These are phyloP conservation scores for Quercus phellos DNA, from an alignment of 331 rosid species.

Conservation along the genomic window DNA sequence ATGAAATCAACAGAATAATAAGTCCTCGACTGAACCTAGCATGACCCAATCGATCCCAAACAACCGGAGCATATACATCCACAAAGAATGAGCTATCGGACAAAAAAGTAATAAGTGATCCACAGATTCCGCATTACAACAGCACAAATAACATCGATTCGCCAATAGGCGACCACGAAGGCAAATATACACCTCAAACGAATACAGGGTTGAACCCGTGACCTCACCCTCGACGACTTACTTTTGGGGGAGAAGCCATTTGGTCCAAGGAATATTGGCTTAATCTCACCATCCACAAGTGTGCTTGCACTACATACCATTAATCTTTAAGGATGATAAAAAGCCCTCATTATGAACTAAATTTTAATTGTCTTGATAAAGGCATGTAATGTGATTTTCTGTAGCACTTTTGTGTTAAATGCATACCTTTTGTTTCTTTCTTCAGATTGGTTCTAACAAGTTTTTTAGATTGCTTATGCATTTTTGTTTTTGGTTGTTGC, in stretches of 20 bases:
- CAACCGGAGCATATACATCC: too few species aligned
- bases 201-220: neutral
- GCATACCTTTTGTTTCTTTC: neutral
- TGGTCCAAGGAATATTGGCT: neutral
- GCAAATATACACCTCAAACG: neutral
- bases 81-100: too few species aligned
- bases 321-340: neutral
- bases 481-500: constrained; percentile 44
- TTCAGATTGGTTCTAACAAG: constrained; percentile 10
- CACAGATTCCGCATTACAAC: too few species aligned
- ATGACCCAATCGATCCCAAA: too few species aligned
- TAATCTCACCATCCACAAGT: neutral
- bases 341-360: neutral
- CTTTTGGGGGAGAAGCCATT: neutral
- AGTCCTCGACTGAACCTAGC: too few species aligned
- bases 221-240: neutral
- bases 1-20: too few species aligned
- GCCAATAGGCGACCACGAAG: too few species aligned
- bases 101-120: too few species aligned
- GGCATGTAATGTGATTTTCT: neutral
- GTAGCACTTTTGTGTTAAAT: neutral
- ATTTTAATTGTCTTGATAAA: neutral
- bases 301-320: neutral
- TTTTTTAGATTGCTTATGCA: constrained; percentile 15
- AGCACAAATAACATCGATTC: too few species aligned